Percentiles rank a stretch among this genome's conserved stretches.
These are phyloP conservation scores for Cryptococcus maquisensis DNA, from an alignment of 1,284 basidiomycete genomes.

Conservation along the genomic window DNA sequence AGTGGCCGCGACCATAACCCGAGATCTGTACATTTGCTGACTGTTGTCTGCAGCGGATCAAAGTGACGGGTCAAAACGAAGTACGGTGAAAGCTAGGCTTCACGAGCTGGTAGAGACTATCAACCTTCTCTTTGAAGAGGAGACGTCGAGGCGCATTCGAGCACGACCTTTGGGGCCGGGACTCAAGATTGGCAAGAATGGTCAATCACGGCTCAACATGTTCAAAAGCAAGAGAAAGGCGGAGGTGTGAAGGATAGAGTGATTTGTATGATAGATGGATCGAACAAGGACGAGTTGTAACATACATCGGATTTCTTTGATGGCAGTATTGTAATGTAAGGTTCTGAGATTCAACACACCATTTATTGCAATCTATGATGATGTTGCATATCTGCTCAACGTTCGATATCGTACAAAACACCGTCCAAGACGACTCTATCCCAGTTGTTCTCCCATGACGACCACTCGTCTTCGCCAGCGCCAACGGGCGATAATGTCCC, in stretches of 20 bases:
- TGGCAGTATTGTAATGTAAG: no score
- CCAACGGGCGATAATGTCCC: conserved; percentile 9
- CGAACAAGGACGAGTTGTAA: no score
- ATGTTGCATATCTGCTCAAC: conserved; percentile 1
- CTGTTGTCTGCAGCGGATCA: conserved; percentile 6
- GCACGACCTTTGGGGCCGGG: conserved; percentile 3
- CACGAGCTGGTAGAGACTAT: conserved; percentile 13
- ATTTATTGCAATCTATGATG: not conserved
- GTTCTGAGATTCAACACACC: no score
- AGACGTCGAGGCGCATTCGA: conserved; percentile 3
- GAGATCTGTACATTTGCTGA: not conserved
- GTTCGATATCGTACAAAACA: conserved; percentile 6
- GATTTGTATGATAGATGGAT: no score
- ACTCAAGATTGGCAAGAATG: conserved; percentile 9
- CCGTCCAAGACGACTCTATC: conserved; percentile 54
- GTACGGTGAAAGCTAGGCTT: conserved; percentile 10
- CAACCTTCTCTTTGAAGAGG: conserved; percentile 1
- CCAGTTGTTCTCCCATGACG: conserved; percentile 83
- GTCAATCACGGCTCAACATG: conserved; percentile 8
- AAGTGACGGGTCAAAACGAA: conserved; percentile 6
- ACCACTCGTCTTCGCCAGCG: conserved; percentile 54
- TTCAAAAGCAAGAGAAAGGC: not conserved
- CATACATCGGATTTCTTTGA: no score
- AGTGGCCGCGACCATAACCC: not conserved
- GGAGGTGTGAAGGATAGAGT: no score